Evolutionary conservation across 345 rosid species (phyloP), one percentile per base, ranked within the genome.

Genomic region (Moricandia moricandioides): DNA sequence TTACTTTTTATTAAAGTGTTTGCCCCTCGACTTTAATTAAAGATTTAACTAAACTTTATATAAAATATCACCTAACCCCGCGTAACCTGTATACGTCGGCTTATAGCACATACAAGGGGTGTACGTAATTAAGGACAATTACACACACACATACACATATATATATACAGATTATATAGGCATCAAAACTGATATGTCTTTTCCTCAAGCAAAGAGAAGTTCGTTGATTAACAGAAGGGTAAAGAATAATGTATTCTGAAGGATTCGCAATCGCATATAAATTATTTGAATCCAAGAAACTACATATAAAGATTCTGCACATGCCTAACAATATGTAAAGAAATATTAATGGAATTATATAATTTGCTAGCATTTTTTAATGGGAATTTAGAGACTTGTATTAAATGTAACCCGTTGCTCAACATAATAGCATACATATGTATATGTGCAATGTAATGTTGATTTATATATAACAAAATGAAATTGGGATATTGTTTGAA

Each of bases 191-290:
- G 34, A 55, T 43, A 11, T 40, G 57, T 40, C 57, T 55, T 76
- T 21, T 9, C 59, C 37, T 70, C 80, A 69, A 76, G 80, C 75
- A 76, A 76, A 76, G 70, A 35, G 30, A 55, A 62, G 30, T 76
- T 76, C 80, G 31, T 70, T 77, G 65, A 77, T 70, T 64, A 65
- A 4, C 7, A 64, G 5, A 49, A 70, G 75, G 62, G 76, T 70
- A 77, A 77, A 45, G 80, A 70, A 70, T 77, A 77, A 64, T 63
- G 24, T 17, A 16, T 24, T 61, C 62, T 61, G 10, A 27, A 37
- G 60, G 62, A 47, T 51, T 60, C 60, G 58, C 58, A 18, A 54
- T 54, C 6, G 55, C 26, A 61, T 59, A 52, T 7, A 21, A 39
- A 13, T 21, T 52, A 10, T 57, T 21, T 58, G 24, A 21, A 21